These are phyloP conservation scores for Candida incommunis DNA, from an alignment of 805 yeast genomes.

Conservation along the genomic window DNA sequence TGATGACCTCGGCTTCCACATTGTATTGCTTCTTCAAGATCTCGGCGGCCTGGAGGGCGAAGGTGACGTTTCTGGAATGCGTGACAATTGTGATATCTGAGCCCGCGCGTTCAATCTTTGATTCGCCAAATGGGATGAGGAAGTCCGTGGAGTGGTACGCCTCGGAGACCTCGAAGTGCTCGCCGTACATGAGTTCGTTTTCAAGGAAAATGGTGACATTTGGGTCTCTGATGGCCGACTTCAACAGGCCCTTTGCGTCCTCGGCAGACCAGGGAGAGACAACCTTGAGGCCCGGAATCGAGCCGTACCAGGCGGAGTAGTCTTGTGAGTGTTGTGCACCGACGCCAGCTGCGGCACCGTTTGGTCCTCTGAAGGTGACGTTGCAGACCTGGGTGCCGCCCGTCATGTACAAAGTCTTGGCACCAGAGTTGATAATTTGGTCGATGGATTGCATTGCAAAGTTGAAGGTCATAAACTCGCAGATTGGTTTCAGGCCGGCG, in stretches of 20 bases:
- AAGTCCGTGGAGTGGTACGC: constrained; percentile 83
- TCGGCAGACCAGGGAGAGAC: constrained; percentile 90
- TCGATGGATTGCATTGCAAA: constrained; percentile 99
- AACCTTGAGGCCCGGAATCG: constrained; percentile 96
- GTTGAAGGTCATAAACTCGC: constrained; percentile 98
- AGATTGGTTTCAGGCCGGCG: constrained; percentile 89
- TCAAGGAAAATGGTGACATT: constrained; percentile 94
- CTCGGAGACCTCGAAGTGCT: constrained; percentile 75
- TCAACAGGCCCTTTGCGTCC: constrained; percentile 89
- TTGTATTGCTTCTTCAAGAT: constrained; percentile 69
- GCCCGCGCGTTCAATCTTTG: constrained; percentile 91
- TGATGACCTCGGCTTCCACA: constrained; percentile 83
- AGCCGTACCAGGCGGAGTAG: constrained; percentile 94
- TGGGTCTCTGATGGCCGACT: constrained; percentile 97
- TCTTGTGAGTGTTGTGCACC: constrained; percentile 99
- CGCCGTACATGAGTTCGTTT: constrained; percentile 91
- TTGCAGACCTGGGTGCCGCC: constrained; percentile 93
- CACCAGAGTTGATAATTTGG: constrained; percentile 96
- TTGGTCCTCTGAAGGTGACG: constrained; percentile 97
- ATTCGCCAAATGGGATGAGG: constrained; percentile 85
- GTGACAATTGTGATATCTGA: constrained; percentile 78
- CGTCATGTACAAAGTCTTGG: constrained; percentile 97
- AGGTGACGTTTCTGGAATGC: constrained; percentile 82
- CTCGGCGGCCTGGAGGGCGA: constrained; percentile 84
- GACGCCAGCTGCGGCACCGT: constrained; percentile 99